Evolutionary conservation across 2,329 filamentous ascomycete genomes (phyloP).

Genomic region (Aciculosporium take): DNA sequence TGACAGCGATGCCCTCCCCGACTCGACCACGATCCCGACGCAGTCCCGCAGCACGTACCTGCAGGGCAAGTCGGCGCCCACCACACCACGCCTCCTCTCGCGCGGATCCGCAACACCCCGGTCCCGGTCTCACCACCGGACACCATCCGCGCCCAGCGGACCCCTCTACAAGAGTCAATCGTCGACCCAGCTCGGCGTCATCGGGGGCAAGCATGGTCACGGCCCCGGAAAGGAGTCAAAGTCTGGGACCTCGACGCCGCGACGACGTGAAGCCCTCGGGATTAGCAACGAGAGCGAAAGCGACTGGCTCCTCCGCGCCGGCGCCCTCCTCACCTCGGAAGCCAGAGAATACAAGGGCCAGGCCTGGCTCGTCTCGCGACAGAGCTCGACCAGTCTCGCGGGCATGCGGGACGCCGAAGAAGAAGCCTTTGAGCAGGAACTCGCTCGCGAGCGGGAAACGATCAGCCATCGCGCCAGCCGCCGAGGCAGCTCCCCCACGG

Average conservation of each 20-base stretch:
- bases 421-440: constrained; percentile 36
- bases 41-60: constrained; percentile 36
- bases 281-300: constrained; percentile 32
- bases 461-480: constrained; percentile 34
- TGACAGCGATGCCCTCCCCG: constrained; percentile 34
- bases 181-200: constrained; percentile 35
- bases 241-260: constrained; percentile 21
- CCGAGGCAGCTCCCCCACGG: constrained; percentile 27
- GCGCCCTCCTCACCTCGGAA: constrained; percentile 46
- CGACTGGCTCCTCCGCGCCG: constrained; percentile 52
- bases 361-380: constrained; percentile 51
- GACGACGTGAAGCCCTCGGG: constrained; percentile 17
- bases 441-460: constrained; percentile 35
- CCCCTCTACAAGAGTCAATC: constrained; percentile 48
- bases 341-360: constrained; percentile 55
- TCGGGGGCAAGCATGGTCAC: constrained; percentile 4
- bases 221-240: constrained; percentile 7
- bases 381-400: constrained; percentile 48
- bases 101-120: constrained; percentile 35
- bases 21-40: constrained; percentile 16
- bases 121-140: constrained; percentile 31
- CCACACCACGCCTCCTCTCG: constrained; percentile 48
- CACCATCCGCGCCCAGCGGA: constrained; percentile 21
- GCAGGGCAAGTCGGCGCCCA: constrained; percentile 47
- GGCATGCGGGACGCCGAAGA: constrained; percentile 38